Base-by-base conservation (phyloP, 495 filamentous ascomycete species). In the Podospora didyma region DNA sequence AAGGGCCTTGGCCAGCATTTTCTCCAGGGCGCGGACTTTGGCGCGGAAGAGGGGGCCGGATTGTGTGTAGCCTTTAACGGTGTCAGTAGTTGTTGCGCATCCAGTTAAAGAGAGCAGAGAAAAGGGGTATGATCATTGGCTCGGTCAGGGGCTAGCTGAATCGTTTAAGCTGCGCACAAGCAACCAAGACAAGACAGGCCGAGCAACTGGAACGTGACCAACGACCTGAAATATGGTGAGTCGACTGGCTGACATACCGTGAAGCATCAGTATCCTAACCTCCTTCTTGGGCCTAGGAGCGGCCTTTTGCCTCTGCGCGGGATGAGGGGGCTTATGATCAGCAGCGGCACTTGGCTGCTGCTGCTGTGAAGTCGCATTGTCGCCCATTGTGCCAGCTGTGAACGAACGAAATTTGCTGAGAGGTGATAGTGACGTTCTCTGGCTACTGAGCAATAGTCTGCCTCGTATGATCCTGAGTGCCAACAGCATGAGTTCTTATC, bases 1-100 rank as follows among this genome's bases (percentile, higher is more conserved):
- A 62, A 97, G 85, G 28, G 82, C 69, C 69, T 95, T 96, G 49
- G 77, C 75, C 49, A 97, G 81, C 65, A 82, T 67, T 71, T 96
- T 97, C 64, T 89, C 79, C 16, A 97, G 79, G 21, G 90, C 92
- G 70, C 87, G 86, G 60, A 88, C 93, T 78, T 97, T 97, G 71
- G 87, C 82, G 73, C 84, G 86, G 84, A 97, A 97, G 66, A 90
- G 74, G 1, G 84, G 68, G 31, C 92, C 91, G 28, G 90, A 92
- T 79, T 97, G 94, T 1, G 93, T 96, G 83, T 88, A 97, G 72
- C 93, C 85, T 80, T 22, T 53, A 39, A 10, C 34, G 34, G 34
- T 37, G n/a, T n/a, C n/a, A n/a, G n/a, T n/a, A n/a, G n/a, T n/a
- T n/a, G n/a, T n/a, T n/a, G n/a, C n/a, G n/a, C n/a, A n/a, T n/a